A percentile compares a stretch with the other conserved stretches of the same genome.
These are phyloP conservation scores for Fusarium brachygibbosum DNA, from an alignment of 2,329 filamentous ascomycete species.

Conservation along the genomic window DNA sequence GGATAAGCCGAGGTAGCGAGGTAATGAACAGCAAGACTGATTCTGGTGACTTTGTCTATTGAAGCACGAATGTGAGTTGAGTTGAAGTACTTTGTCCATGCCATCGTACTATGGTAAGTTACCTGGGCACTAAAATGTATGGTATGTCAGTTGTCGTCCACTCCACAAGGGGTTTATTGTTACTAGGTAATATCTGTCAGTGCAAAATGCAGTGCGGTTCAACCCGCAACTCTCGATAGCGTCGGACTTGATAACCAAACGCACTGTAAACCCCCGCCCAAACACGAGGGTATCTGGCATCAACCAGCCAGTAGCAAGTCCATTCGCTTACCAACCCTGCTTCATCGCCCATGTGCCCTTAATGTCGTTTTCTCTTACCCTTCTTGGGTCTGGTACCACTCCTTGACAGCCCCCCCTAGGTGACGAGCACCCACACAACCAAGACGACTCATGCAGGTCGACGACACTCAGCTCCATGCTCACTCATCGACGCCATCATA, in stretches of 20 bases:
- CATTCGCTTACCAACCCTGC: conserved; percentile 22
- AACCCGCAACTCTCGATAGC: conserved; percentile 54
- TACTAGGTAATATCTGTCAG: conserved; percentile 46
- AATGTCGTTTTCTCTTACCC: conserved; percentile 15
- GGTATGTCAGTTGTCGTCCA: conserved; percentile 23
- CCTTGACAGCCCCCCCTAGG: conserved; percentile 35
- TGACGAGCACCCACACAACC: conserved; percentile 42
- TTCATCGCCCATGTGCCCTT: conserved; percentile 34
- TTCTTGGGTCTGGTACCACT: conserved; percentile 28
- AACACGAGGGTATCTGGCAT: conserved; percentile 35
- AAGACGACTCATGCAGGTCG: conserved; percentile 45
- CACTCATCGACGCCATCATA: conserved; percentile 35
- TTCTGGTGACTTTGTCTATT: background rate
- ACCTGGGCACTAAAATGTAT: conserved; percentile 16
- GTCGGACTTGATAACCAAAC: conserved; percentile 46
- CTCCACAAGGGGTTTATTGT: conserved; percentile 36
- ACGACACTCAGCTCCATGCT: conserved; percentile 39
- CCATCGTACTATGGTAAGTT: background rate
- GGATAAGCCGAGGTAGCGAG: background rate
- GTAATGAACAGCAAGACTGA: background rate
- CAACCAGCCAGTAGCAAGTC: conserved; percentile 25
- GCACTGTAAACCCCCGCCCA: conserved; percentile 39
- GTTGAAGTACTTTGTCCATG: background rate
- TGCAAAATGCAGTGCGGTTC: conserved; percentile 52
- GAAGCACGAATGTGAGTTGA: background rate